Conservation (phyloP, 495 filamentous ascomycete genomes). For the Rostrohypoxylon terebratum region DNA sequence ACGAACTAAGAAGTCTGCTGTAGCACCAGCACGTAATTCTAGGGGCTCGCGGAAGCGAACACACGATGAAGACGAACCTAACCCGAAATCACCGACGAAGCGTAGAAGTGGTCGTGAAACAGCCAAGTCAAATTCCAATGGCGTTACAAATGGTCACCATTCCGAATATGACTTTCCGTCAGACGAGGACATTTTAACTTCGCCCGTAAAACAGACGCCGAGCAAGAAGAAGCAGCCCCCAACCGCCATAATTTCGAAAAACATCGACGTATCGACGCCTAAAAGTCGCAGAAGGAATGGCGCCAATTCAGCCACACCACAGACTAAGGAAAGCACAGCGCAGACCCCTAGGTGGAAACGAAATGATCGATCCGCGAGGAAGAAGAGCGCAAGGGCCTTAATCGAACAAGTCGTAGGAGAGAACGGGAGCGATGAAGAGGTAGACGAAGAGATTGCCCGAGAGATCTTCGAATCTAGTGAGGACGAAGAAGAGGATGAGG, state of each 20-base stretch:
- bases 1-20: conserved; percentile 46
- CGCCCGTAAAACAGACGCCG: conserved; percentile 37
- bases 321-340: conserved; percentile 48
- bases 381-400: conserved; percentile 81
- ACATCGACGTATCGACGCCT: conserved; percentile 48
- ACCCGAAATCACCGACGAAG: conserved; percentile 25
- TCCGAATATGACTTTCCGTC: conserved; percentile 50
- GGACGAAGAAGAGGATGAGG: conserved; percentile 62
- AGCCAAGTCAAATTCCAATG: neutral
- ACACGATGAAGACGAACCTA: conserved; percentile 26
- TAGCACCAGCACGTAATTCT: conserved; percentile 28
- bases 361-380: conserved; percentile 82
- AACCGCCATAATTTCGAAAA: conserved; percentile 18
- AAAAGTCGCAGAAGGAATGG: conserved; percentile 44
- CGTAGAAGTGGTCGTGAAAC: conserved; percentile 13
- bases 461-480: conserved; percentile 73
- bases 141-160: conserved; percentile 7
- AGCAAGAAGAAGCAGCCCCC: conserved; percentile 31
- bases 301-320: conserved; percentile 51
- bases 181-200: conserved; percentile 33
- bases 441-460: conserved; percentile 76
- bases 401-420: conserved; percentile 71
- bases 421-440: conserved; percentile 79
- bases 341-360: conserved; percentile 66
- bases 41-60: conserved; percentile 45